Base-by-base conservation (phyloP, 345 rosid species). In the Arabidopsis suecica region DNA sequence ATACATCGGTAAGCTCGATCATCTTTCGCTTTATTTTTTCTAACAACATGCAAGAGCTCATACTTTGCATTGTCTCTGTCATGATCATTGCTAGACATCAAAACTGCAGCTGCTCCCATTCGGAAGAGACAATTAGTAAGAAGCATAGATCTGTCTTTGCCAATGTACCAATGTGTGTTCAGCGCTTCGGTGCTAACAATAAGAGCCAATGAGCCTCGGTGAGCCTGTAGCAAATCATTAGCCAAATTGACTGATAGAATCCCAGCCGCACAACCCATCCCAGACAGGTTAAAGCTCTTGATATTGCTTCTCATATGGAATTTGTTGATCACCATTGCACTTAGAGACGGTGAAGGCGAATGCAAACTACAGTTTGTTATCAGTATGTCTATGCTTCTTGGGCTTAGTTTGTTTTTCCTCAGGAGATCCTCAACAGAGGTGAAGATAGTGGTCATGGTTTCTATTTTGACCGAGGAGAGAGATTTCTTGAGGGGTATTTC, bases 251-350 rank as follows among this genome's bases (percentile, higher is more conserved):
- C 84, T 1, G 90, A 83, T 34, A 86, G 69, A 30, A 88, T 45
- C 37, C 90, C 90, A 0, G 90, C 90, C 5, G 87, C 82, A 60
- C 92, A 86, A 2, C 89, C 92, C 92, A 88, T 86, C 2, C 95
- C 90, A 0, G 96, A 88, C 13, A 89, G 82, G 82, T 83, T 86
- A 54, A 83, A 89, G 78, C 89, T 88, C 77, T 66, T 83, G 55
- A 86, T 74, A 51, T 89, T 80, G 81, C 88, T 87, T 67, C 92
- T 80, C 76, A 89, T 83, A 33, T 79, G 79, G 68, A 83, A 89
- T 69, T 69, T 82, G 41, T 83, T 86, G 11, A 86, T 61, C 20
- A 87, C 50, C 90, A 86, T 87, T 38, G 92, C 84, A 7, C 84
- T 76, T 4, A 87, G 80, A 55, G 95, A 87, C 0, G 95, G 92